Evolutionary conservation across 768 basidiomycete genomes (phyloP), one percentile per base, ranked within the genome.

Genomic region (Kwoniella sp.): DNA sequence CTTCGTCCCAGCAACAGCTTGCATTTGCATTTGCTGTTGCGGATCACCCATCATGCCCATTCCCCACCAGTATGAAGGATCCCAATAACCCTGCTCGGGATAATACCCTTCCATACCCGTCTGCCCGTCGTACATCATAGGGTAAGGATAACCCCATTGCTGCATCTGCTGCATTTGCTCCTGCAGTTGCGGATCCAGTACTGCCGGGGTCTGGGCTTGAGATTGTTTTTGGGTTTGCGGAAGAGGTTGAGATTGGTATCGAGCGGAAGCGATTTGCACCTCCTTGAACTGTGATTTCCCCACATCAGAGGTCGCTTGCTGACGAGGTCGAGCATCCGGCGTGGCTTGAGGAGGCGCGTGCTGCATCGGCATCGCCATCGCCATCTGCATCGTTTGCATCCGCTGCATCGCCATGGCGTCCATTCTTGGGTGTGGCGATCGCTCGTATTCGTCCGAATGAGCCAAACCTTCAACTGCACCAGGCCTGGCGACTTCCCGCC

Each of bases 401-500:
- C 30, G 49, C 36, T 60, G 58, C 21, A 51, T 15, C 27, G 40
- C 49, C 58, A 60, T 40, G 22, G 33, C 50, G 50, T 60, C 58
- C 7, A 33, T 30, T 24, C 10, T 62, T n/a, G 33, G 25, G 24
- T 47, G 24, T 13, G 47, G 52, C 4, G 36, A 55, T 21, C 50
- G 58, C 36, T 58, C 48, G 33, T 59, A 59, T 22, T 48, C 68
- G 49, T 65, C 55, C 17, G 55, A 65, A 48, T 52, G 65, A 48
- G 52, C 58, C 26, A 50, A 40, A 24, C 65, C 64, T 27, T 68
- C 65, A 10, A 69, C 52, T 21, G 55, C 61, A 4, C 70, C 68
- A 25, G 68, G 70, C n/a, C 60, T 55, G 24, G 74, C 74, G 12
- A 65, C 30, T 6, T 52, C 54, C 33, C 74, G 36, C 17, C 58